Base-by-base conservation (phyloP, 331 rosid species). In the Malus hybrid region DNA sequence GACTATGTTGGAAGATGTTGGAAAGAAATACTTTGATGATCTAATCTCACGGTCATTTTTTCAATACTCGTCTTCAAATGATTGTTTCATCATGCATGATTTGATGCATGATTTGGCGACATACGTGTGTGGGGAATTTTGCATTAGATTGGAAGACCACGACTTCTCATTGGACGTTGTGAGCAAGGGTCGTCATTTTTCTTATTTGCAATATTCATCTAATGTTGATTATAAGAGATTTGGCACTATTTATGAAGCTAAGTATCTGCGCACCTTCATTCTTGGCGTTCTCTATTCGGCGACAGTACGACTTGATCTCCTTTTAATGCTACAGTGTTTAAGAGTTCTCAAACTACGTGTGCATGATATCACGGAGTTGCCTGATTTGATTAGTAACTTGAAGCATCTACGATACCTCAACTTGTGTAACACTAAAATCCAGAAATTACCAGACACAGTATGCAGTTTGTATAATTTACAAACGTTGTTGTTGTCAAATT, bases 401-500 rank as follows among this genome's bases (percentile, higher is more conserved):
- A 81, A 46, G 39, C 72, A 77, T 52, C 63, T 82, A 28, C 44
- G 76, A 44, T 72, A 71, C 8, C 24, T 77, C 19, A 63, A 73
- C 55, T 20, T 77, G 4, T 73, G 76, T 52, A 0, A 2, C 1
- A 73, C 69, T 33, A 4, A 0, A 36, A 60, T 81, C 6, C 13
- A 27, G 7, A 3, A 28, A 28, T 7, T 81, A 29, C 79, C 82
- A 0, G 16, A 18, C 10, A 10, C 62, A 0, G 0, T 34, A 10
- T 46, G 71, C 44, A 29, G 1, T 46, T 54, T 81, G 66, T 67
- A 52, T 33, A 72, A 81, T 22, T 69, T 81, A 28, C 72, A 72
- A 7, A 77, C 79, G 0, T 33, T 81, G 16, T 5, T 57, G 28
- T 9, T 81, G 48, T 13, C 62, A 1, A 0, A 11, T 3, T 75